These are phyloP conservation scores for Dactylellina cionopaga DNA, from an alignment of 2,329 filamentous ascomycete species.

Conservation along the genomic window DNA sequence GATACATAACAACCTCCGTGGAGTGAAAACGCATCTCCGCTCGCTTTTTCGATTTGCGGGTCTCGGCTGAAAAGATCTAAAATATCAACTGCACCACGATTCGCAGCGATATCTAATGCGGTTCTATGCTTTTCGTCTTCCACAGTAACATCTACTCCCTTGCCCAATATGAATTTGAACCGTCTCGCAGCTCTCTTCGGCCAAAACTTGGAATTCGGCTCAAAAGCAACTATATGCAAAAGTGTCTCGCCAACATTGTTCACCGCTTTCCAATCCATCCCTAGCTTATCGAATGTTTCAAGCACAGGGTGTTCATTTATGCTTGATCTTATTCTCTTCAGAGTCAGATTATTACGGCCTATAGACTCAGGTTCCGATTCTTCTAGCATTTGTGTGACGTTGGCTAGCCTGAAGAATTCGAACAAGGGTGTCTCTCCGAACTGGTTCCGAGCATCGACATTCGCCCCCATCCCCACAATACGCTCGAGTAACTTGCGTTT, in stretches of 20 bases:
- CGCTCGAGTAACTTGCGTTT: slow-evolving; percentile 12
- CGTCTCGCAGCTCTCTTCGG: slow-evolving; percentile 3
- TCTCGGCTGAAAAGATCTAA: slow-evolving; percentile 8
- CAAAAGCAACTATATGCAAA: not conserved
- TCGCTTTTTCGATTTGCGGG: too few species aligned
- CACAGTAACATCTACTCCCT: slow-evolving; percentile 12
- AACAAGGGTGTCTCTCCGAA: slow-evolving; percentile 4
- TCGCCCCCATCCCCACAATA: not conserved
- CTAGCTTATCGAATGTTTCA: slow-evolving; percentile 2
- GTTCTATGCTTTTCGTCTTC: slow-evolving; percentile 18
- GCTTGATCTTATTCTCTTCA: not conserved
- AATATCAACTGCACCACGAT: not conserved
- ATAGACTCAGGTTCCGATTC: too few species aligned
- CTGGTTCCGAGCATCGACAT: slow-evolving; percentile 3
- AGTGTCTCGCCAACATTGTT: slow-evolving; percentile 11
- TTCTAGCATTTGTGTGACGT: not conserved
- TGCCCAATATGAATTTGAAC: slow-evolving; percentile 14
- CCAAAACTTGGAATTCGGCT: not conserved
- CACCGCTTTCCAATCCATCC: slow-evolving; percentile 20
- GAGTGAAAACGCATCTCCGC: too few species aligned
- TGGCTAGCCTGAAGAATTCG: not conserved
- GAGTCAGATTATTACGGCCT: not conserved
- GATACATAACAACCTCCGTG: too few species aligned
- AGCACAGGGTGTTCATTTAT: slow-evolving; percentile 7
- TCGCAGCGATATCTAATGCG: slow-evolving; percentile 9